Percentiles rank a stretch among this genome's conserved stretches.
phyloP scores from a whole-genome alignment of 73 alveolate species.

The Tetrahymena thermophila region DNA sequence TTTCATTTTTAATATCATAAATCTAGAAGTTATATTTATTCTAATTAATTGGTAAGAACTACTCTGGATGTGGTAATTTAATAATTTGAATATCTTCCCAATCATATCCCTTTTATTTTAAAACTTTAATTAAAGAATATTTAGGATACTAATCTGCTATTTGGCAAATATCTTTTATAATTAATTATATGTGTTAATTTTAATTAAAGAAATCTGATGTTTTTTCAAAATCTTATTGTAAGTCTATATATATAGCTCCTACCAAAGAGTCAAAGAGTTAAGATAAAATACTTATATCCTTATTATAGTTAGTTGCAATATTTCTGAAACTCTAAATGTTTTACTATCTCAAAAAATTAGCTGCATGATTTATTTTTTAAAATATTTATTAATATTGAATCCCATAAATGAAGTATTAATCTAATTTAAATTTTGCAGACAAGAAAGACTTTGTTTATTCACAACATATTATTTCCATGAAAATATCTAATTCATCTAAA shows the following conservation, averaged over 20 bases:
- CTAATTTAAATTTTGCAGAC: not conserved
- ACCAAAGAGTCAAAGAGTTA: not conserved
- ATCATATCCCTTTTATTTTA: not conserved
- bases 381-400: not conserved
- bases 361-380: not conserved
- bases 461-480: not conserved
- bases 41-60: not conserved
- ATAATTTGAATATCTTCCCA: not conserved
- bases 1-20: not conserved
- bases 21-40: not conserved
- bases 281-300: not conserved
- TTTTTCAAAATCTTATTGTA: not conserved
- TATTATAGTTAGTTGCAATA: too few relatives aligned
- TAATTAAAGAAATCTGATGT: not conserved
- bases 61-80: not conserved
- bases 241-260: not conserved
- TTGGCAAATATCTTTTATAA: not conserved
- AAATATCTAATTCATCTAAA: not conserved
- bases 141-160: not conserved
- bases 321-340: not conserved
- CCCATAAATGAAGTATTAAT: not conserved
- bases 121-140: not conserved
- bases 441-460: not conserved
- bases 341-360: not conserved
- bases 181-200: not conserved